Evolutionary conservation across 176 grass and related monocot genomes (phyloP).

Genomic region (Canna indica): DNA sequence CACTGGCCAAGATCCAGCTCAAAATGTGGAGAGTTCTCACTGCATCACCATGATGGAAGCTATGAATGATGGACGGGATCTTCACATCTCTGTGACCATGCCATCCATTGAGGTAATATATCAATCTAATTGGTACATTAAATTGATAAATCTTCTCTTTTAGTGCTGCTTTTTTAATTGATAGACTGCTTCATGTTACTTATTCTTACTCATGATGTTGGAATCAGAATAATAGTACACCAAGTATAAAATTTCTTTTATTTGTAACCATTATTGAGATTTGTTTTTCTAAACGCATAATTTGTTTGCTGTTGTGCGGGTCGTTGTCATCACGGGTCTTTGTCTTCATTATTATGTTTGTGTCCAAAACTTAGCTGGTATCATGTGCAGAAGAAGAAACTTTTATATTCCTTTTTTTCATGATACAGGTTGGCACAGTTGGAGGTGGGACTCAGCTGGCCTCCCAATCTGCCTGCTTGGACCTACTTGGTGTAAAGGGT

Average conservation of each 20-base stretch:
- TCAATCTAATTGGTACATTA: neutral
- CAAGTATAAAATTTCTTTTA: too few relatives aligned
- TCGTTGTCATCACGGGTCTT: too few relatives aligned
- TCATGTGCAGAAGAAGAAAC: neutral
- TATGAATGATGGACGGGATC: conserved; percentile 71
- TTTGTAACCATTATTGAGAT: too few relatives aligned
- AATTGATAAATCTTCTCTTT: neutral
- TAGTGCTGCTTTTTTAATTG: neutral
- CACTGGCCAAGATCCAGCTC: conserved; percentile 89
- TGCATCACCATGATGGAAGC: conserved; percentile 97
- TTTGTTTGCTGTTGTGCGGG: too few relatives aligned
- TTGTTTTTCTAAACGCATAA: too few relatives aligned
- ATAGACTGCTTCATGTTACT: neutral
- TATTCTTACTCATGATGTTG: too few relatives aligned
- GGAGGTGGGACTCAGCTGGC: conserved; percentile 84
- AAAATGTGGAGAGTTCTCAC: conserved; percentile 94
- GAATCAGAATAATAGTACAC: too few relatives aligned
- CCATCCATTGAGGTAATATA: conserved; percentile 85
- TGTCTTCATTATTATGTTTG: too few relatives aligned
- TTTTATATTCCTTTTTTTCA: neutral
- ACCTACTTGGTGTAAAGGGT: conserved; percentile 80
- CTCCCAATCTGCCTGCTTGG: conserved; percentile 71
- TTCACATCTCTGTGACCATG: conserved; percentile 96
- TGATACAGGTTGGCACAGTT: conserved; percentile 77
- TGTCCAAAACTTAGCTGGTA: neutral